Evolutionary conservation across 208 protist genomes (phyloP), one percentile per base, ranked within the genome.

Genomic region (Trypanosoma theileri): DNA sequence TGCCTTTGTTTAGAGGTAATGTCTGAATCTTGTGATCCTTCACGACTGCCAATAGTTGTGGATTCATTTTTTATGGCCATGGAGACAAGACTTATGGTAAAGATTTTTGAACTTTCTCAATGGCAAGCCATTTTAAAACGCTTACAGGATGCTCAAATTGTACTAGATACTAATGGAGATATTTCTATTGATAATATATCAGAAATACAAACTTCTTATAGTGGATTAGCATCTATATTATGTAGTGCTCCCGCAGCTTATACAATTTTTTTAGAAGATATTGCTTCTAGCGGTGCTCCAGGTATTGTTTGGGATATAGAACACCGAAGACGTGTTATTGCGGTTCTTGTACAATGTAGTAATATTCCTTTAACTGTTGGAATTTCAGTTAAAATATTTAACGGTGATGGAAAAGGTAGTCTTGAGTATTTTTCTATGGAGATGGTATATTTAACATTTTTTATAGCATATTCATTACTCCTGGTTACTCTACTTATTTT

Each of bases 331-430:
- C 74, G 71, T 52, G 44, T 82, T 0, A 60, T 92, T 44, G 80
- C 79, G 13, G 80, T 89, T 3, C 60, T 89, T 10, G 78, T 71
- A 57, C 86, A 92, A 76, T 92, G 86, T 65, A 85, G 77, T 7
- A 60, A 69, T 14, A 57, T 85, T 22, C 86, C 86, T 4, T 17
- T 91, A 3, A 63, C 68, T 0, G 65, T 87, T 9, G 41, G 74
- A 31, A 28, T 71, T 46, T 3, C 16, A 6, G 4, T 62, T 31
- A n/a, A n/a, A 4, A 62, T 55, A 31, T 31, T 26, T 17, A 71
- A 57, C 31, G 21, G 7, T 19, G 22, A 71, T 50, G 50, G 66
- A 51, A 57, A 51, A 54, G 31, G 44, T 40, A 55, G 55, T 57
- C 3, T n/a, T 10, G 51, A 68, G 51, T 50, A 59, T 28, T 21